Evolutionary conservation across 192 early-diverging fungal genomes (phyloP), one percentile per base, ranked within the genome.

Genomic region (Rhizophagus prolifer): DNA sequence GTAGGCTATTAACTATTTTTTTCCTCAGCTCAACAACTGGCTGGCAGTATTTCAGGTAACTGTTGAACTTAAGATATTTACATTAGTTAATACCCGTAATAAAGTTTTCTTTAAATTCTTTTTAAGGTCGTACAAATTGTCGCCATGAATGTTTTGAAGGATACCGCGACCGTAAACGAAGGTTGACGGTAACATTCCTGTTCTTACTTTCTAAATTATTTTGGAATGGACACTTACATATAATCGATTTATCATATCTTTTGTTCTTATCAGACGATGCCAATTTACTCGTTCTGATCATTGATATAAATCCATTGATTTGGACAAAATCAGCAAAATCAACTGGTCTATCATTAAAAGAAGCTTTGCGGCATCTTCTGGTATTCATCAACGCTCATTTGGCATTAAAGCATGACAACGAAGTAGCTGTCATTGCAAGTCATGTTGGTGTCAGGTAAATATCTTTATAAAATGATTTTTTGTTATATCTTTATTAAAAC

Each of bases 381-480:
- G 86, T 95, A 9, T 96, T 97, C 70, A 88, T 98, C 66, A 97
- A 98, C 81, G 97, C 96, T 9, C 95, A 96, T 81, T 81, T 98
- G 73, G 94, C 95, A 16, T 87, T 95, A 25, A 92, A 93, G 47
- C 91, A 94, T 61, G 93, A 97, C 72, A 97, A 96, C 79, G 84
- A 88, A 69, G 83, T 98, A n/a, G 94, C 91, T 0, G 90, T 96
- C 1, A 89, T 98, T 19, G 95, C 93, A 0, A 90, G 88, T 79
- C 88, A 90, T 83, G 81, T 84, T 19, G 88, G 86, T 19, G 77
- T 82, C 66, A 88, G 88, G 88, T 89, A 81, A 21, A 59, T 14
- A 6, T 34, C 44, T n/a, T n/a, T 34, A 25, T 70, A 23, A 7
- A n/a, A 19, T n/a, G 25, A 16, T 1, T 21, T 41, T 25, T 63